These are phyloP conservation scores for Diphasiastrum complanatum DNA, from an alignment of 83 land plant species.

Conservation along the genomic window DNA sequence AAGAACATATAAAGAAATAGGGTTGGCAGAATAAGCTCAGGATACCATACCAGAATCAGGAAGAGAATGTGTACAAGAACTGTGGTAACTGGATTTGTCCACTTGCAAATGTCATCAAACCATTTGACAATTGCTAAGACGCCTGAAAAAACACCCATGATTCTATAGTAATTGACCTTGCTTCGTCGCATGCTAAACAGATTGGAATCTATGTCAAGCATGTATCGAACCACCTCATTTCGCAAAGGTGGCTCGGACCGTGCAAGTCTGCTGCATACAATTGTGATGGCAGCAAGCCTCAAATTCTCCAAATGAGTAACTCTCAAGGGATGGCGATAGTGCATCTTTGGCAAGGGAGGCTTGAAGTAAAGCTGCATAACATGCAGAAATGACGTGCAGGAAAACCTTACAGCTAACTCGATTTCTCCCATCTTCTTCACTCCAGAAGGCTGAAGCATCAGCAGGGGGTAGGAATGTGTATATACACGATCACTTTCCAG, in stretches of 20 bases:
- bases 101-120: conserved; percentile 8
- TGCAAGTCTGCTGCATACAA: conserved; percentile 1
- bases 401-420: conserved; percentile 22
- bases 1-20: conserved; percentile 13
- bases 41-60: conserved; percentile 15
- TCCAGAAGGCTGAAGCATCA: conserved; percentile 17
- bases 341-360: conserved; percentile 21
- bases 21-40: conserved; percentile 10
- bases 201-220: conserved; percentile 56
- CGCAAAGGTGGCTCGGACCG: conserved; percentile 22
- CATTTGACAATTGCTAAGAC: neutral
- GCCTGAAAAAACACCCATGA: conserved; percentile 19
- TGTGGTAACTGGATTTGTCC: conserved; percentile 11
- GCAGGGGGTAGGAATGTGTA: conserved; percentile 22
- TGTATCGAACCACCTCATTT: conserved; percentile 36
- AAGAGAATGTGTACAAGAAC: conserved; percentile 10
- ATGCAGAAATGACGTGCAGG: conserved; percentile 7
- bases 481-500: conserved; percentile 22
- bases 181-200: conserved; percentile 60
- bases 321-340: conserved; percentile 13
- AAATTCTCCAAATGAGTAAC: conserved; percentile 7
- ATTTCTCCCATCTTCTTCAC: conserved; percentile 25
- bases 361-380: conserved; percentile 8
- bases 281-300: conserved; percentile 4
- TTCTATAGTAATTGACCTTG: conserved; percentile 55